Evolutionary conservation across 192 early-diverging fungal genomes (phyloP).

Genomic region (Haplosporangium gracile): DNA sequence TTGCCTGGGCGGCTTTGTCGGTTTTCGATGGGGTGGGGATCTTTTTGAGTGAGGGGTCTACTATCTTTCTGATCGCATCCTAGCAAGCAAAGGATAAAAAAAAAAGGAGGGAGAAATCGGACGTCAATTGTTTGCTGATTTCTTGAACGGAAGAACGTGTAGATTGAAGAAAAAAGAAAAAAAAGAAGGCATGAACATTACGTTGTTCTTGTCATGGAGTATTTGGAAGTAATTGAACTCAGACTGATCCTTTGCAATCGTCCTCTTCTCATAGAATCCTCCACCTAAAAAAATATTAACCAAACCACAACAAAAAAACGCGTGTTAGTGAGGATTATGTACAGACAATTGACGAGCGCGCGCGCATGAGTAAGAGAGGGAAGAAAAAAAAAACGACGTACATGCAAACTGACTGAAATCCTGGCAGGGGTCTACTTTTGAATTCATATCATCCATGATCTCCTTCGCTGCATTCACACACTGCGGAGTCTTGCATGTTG

Average conservation of each 20-base stretch:
- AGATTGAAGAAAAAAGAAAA: too few relatives aligned
- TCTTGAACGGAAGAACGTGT: too few relatives aligned
- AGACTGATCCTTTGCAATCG: neutral
- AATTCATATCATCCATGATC: slow-evolving; percentile 64
- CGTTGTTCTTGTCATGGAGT: neutral
- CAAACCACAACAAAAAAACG: neutral
- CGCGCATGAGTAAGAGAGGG: neutral
- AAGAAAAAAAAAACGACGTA: slow-evolving; percentile 28
- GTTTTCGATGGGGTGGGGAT: slow-evolving; percentile 15
- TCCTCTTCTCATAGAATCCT: neutral
- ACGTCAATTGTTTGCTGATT: too few relatives aligned
- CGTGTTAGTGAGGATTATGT: too few relatives aligned
- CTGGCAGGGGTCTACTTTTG: slow-evolving; percentile 66
- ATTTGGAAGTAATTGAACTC: neutral
- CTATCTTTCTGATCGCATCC: neutral
- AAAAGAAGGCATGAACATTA: neutral
- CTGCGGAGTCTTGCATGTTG: slow-evolving; percentile 57
- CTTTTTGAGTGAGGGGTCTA: neutral
- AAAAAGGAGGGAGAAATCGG: neutral
- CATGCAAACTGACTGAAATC: slow-evolving; percentile 75
- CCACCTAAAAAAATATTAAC: neutral
- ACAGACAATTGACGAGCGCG: neutral
- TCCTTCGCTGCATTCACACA: slow-evolving; percentile 61
- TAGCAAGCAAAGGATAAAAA: neutral
- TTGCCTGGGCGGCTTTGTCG: slow-evolving; percentile 48